Evolutionary conservation across 2,329 filamentous ascomycete genomes (phyloP).

Genomic region (Fusarium cyanostomum): DNA sequence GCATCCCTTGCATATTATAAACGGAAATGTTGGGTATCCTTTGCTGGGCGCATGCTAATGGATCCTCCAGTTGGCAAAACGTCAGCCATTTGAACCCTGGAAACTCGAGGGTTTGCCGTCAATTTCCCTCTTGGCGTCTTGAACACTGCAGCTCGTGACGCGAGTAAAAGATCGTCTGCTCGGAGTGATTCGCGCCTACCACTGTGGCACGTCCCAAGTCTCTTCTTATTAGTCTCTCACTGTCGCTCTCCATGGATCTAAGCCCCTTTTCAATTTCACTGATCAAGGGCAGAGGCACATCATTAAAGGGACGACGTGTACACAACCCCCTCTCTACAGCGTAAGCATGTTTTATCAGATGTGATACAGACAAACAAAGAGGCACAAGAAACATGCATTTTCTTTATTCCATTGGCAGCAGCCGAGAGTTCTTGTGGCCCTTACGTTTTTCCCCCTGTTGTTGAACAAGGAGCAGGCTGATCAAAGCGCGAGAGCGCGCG

Average conservation of each 20-base stretch:
- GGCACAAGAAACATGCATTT: not conserved
- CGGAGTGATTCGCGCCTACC: conserved; percentile 23
- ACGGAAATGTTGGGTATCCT: conserved; percentile 9
- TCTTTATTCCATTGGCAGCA: conserved; percentile 11
- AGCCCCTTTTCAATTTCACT: conserved; percentile 23
- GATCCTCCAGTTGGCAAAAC: not conserved
- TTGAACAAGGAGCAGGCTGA: conserved; percentile 21
- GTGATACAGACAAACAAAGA: conserved; percentile 20
- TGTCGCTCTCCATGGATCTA: not conserved
- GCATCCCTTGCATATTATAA: conserved; percentile 17
- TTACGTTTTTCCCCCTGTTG: conserved; percentile 16
- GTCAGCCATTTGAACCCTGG: conserved; percentile 21
- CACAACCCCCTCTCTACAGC: not conserved
- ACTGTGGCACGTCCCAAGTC: conserved; percentile 6
- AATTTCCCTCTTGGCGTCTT: conserved; percentile 14
- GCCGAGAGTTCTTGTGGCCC: conserved; percentile 16
- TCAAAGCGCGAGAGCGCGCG: conserved; percentile 29
- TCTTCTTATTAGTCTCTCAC: not conserved
- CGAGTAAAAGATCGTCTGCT: not conserved
- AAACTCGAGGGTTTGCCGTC: conserved; percentile 8
- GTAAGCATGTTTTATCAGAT: conserved; percentile 11
- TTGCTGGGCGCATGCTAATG: not conserved
- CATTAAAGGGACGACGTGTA: too few species aligned
- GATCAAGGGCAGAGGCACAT: too few species aligned
- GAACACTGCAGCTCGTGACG: conserved; percentile 4